Percentiles rank a stretch among this genome's conserved stretches.
Evolutionary conservation across 192 early-diverging fungal genomes (phyloP).

Genomic region (Lobulomyces angularis): DNA sequence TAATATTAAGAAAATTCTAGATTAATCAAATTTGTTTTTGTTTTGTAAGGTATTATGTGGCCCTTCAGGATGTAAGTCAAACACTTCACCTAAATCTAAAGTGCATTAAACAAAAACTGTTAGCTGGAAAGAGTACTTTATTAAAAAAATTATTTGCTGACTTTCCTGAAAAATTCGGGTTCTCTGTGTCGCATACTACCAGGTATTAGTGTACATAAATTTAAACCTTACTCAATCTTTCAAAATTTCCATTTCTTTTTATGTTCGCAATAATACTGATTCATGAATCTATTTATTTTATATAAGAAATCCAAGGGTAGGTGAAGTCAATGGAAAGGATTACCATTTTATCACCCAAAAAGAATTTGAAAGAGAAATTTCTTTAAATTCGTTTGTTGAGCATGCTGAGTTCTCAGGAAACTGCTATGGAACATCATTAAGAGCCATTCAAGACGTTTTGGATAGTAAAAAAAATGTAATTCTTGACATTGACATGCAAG

Average conservation of each 20-base stretch:
- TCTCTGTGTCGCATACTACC: conserved; percentile 82
- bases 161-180: conserved; percentile 72
- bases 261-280: no score
- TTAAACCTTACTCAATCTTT: no score
- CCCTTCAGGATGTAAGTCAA: no score
- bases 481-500: conserved; percentile 82
- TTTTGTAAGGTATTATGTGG: no score
- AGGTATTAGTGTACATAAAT: no score
- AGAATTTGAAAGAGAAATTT: conserved; percentile 50
- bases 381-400: conserved; percentile 73
- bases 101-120: no score
- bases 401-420: conserved; percentile 84
- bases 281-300: no score
- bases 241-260: no score
- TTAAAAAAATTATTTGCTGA: conserved; percentile 78
- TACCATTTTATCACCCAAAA: conserved; percentile 77
- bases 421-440: conserved; percentile 74
- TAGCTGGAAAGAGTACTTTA: conserved; percentile 88
- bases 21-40: no score
- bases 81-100: no score
- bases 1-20: no score
- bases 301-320: conserved; percentile 74
- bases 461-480: conserved; percentile 67
- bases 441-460: conserved; percentile 66
- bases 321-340: conserved; percentile 66